Evolutionary conservation across 768 basidiomycete species (phyloP).

Genomic region (Termitomyces sp.): DNA sequence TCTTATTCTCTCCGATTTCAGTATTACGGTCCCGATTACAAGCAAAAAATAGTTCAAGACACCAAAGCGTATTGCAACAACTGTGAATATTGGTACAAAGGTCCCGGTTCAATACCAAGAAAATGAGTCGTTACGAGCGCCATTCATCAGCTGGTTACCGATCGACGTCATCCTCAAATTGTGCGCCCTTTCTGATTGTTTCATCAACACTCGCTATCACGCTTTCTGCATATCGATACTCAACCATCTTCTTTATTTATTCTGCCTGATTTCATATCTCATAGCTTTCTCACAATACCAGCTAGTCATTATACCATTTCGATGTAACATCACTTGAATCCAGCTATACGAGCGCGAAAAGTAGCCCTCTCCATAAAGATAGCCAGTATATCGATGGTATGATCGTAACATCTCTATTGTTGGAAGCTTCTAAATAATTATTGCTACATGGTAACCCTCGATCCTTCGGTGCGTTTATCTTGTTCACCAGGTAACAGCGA

Average conservation of each 20-base stretch:
- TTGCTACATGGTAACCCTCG: neutral
- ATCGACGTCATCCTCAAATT: neutral
- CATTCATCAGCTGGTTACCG: conserved; percentile 1
- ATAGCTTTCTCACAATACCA: neutral
- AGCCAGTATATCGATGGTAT: neutral
- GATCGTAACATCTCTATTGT: neutral
- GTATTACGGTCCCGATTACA: conserved; percentile 69
- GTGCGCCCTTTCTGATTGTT: neutral
- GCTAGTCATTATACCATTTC: neutral
- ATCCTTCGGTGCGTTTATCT: neutral
- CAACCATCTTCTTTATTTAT: conserved; percentile 1
- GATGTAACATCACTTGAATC: neutral
- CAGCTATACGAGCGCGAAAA: neutral
- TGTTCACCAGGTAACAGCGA: conserved; percentile 67
- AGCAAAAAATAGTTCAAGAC: conserved; percentile 49
- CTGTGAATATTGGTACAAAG: conserved; percentile 56
- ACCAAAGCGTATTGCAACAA: conserved; percentile 50
- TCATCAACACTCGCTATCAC: conserved; percentile 9
- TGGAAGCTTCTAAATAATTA: neutral
- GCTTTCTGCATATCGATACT: conserved; percentile 4
- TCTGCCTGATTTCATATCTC: neutral
- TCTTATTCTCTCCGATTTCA: conserved; percentile 19
- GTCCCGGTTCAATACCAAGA: conserved; percentile 33
- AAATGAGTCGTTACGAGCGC: conserved; percentile 16
- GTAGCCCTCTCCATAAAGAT: neutral